Base-by-base conservation (phyloP, 106 monocot genomes). In the Dioscorea dumetorum region DNA sequence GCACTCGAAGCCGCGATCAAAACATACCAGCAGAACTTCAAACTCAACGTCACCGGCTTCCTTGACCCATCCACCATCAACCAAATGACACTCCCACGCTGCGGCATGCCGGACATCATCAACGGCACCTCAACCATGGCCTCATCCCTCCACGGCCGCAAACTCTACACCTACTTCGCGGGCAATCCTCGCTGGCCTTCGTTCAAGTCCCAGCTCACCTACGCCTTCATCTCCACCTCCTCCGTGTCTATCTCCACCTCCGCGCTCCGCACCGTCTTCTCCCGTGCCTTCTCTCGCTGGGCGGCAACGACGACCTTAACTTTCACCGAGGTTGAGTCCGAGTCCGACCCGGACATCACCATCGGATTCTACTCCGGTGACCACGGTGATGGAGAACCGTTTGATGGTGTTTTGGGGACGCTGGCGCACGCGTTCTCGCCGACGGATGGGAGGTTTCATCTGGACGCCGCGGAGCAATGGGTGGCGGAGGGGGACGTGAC, bases 351-450 rank as follows among this genome's bases (percentile, higher is more conserved):
- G 9, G 95, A 95, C 73, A 82, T 95, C 24, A 83, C 73, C 0
- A 84, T 97, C 31, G 91, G 88, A 16, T 97, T 97, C 82, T 84
- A 73, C 80, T 49, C 13, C 12, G 84, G 97, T 4, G 74, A 82
- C 11, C 97, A 97, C 73, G 91, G 97, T 12, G 97, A 97, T 60
- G 97, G 88, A 0, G 84, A 89, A 73, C 60, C 88, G 49, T 97
- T 97, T 62, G 91, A 97, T 64, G 91, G 91, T 10, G 61, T 70
- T 14, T 72, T 97, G 53, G 91, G 91, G 34, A 97, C 89, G 50
- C 73, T 97, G 53, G 97, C 91, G 12, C 97, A 97, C 63, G 88
- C 97, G 28, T 97, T 97, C 76, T 84, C 91, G 28, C 97, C 97
- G n/a, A 82, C 84, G 10, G 79, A 92, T 60, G 97, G 97, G 58